A percentile compares a stretch with the other conserved stretches of the same genome.
These are phyloP conservation scores for Backusella morwellensis DNA, from an alignment of 192 early-diverging fungal species.

Conservation along the genomic window DNA sequence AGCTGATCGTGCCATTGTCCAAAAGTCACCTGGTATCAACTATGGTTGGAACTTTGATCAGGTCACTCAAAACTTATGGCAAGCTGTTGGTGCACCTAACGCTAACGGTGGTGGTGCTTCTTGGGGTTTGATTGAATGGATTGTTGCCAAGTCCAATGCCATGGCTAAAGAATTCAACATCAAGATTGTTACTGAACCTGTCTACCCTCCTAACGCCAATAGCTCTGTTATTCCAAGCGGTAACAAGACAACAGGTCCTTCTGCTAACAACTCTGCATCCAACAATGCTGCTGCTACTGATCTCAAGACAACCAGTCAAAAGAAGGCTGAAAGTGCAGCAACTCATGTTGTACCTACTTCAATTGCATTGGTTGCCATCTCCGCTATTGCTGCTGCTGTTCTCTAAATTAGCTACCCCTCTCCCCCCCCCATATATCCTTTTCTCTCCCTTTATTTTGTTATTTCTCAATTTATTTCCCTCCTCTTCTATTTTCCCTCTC, in stretches of 20 bases:
- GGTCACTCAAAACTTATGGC: conserved; percentile 33
- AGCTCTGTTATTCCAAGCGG: background rate
- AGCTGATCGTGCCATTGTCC: conserved; percentile 44
- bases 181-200: conserved; percentile 13
- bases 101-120: conserved; percentile 34
- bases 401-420: background rate
- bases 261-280: background rate
- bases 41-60: conserved; percentile 39
- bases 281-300: background rate
- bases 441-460: background rate
- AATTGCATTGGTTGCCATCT: conserved; percentile 11
- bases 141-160: conserved; percentile 28
- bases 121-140: conserved; percentile 48
- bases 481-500: background rate
- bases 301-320: background rate
- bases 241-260: background rate
- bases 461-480: background rate
- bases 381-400: conserved; percentile 3
- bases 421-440: background rate
- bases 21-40: conserved; percentile 47
- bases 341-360: conserved; percentile 1
- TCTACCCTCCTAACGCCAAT: background rate
- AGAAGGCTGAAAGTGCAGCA: background rate
- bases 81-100: conserved; percentile 17
- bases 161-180: conserved; percentile 19